Conservation (phyloP, 2,329 filamentous ascomycete species). For the Arthrobotrys sinensis region DNA sequence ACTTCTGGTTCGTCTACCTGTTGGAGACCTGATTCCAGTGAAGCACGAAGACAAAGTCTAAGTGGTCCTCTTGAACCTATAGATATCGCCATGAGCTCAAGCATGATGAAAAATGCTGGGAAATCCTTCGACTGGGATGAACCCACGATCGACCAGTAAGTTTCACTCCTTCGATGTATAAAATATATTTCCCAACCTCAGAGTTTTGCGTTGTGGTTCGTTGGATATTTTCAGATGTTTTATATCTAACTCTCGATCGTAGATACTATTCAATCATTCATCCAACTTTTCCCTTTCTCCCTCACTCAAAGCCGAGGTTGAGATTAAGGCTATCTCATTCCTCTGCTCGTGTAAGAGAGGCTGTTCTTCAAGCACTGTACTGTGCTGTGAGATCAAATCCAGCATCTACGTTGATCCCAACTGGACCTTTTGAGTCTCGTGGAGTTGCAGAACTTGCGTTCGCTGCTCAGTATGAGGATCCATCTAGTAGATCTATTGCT, state of each 20-base stretch:
- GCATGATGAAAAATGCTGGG: slow-evolving; percentile 63
- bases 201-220: slow-evolving; percentile 56
- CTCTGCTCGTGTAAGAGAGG: slow-evolving; percentile 74
- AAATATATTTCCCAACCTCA: slow-evolving; percentile 5
- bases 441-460: slow-evolving; percentile 69
- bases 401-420: slow-evolving; percentile 65
- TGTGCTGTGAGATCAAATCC: slow-evolving; percentile 74
- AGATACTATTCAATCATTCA: slow-evolving; percentile 78
- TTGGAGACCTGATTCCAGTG: slow-evolving; percentile 57
- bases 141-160: slow-evolving; percentile 68
- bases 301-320: slow-evolving; percentile 73
- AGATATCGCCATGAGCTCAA: slow-evolving; percentile 64
- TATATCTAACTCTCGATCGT: slow-evolving; percentile 48
- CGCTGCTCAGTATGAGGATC: slow-evolving; percentile 69
- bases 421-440: slow-evolving; percentile 67
- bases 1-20: slow-evolving; percentile 64
- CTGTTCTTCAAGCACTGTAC: slow-evolving; percentile 77
- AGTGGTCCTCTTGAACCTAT: slow-evolving; percentile 64
- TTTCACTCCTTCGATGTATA: slow-evolving; percentile 14
- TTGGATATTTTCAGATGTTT: slow-evolving; percentile 47
- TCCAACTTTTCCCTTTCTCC: slow-evolving; percentile 77
- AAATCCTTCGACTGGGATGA: slow-evolving; percentile 69
- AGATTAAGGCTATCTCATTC: slow-evolving; percentile 74
- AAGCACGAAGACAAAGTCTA: slow-evolving; percentile 65
- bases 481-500: slow-evolving; percentile 67